Conservation (phyloP, 345 rosid genomes). For the Salix koriyanagi region DNA sequence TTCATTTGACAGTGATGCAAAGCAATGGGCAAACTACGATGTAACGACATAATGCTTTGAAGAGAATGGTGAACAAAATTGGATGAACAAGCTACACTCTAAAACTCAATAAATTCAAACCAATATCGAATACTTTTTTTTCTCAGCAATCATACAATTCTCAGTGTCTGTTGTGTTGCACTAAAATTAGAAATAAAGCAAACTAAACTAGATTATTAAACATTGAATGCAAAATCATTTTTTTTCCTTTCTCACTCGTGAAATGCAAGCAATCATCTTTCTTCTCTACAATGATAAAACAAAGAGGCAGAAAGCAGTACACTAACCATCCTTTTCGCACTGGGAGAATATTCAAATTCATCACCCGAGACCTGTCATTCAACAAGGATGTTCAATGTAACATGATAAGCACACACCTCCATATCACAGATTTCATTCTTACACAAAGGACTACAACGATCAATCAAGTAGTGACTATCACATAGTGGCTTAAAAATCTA, state of each 20-base stretch:
- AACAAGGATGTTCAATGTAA: constrained; percentile 8
- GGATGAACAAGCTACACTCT: not conserved
- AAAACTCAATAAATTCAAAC: no score
- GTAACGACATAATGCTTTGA: not conserved
- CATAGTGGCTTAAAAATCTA: not conserved
- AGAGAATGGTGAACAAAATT: not conserved
- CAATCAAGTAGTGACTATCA: not conserved
- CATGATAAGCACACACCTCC: not conserved
- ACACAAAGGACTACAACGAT: not conserved
- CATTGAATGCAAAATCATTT: not conserved
- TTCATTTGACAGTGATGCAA: no score
- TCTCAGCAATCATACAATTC: not conserved
- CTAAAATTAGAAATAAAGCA: not conserved
- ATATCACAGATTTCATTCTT: not conserved
- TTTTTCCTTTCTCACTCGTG: not conserved
- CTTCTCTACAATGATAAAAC: not conserved
- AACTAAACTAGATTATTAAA: not conserved
- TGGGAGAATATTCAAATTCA: constrained; percentile 37
- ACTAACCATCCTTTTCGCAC: constrained; percentile 61
- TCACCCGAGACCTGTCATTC: constrained; percentile 43
- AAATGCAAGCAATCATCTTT: not conserved
- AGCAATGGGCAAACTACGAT: not conserved
- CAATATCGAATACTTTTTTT: not conserved
- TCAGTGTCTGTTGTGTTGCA: not conserved
- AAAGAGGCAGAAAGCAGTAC: not conserved